Conservation (phyloP, 2,329 filamentous ascomycete species). For the Aspergillus sp. region DNA sequence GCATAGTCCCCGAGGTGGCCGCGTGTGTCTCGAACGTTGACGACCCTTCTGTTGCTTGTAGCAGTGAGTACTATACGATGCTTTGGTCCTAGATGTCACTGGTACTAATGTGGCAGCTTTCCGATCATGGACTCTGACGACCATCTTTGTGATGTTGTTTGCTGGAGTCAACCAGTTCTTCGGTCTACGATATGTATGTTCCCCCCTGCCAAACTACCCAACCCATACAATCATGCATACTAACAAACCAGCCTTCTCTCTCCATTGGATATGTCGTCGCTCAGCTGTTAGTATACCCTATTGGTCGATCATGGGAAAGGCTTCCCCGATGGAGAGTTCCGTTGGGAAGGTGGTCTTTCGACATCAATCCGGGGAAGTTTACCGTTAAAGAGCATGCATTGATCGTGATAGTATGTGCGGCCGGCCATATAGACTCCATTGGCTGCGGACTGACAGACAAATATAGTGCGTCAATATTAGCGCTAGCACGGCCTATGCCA, state of each 20-base stretch:
- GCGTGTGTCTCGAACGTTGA: conserved; percentile 31
- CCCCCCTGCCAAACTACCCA: no score
- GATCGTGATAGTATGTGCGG: conserved; percentile 12
- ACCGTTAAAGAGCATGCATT: conserved; percentile 18
- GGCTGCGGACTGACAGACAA: no score
- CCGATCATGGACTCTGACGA: conserved; percentile 23
- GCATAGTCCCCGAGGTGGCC: conserved; percentile 29
- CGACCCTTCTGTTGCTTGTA: conserved; percentile 25
- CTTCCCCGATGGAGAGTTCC: conserved; percentile 17
- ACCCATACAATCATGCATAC: neutral
- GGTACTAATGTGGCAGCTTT: conserved; percentile 14
- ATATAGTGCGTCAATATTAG: conserved; percentile 24
- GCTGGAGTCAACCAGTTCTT: conserved; percentile 19
- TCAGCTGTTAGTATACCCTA: conserved; percentile 14
- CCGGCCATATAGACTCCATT: no score
- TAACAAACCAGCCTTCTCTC: conserved; percentile 13
- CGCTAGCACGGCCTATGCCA: conserved; percentile 18
- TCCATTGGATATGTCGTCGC: conserved; percentile 16
- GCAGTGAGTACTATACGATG: conserved; percentile 14
- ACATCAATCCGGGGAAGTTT: conserved; percentile 15
- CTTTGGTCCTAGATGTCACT: neutral
- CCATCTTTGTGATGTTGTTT: conserved; percentile 17
- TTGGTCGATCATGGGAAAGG: conserved; percentile 16
- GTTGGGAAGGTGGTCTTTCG: conserved; percentile 12
- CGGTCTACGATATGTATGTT: conserved; percentile 17